Conservation (phyloP, 139 green algal species). For the Ettlia oleoabundans region DNA sequence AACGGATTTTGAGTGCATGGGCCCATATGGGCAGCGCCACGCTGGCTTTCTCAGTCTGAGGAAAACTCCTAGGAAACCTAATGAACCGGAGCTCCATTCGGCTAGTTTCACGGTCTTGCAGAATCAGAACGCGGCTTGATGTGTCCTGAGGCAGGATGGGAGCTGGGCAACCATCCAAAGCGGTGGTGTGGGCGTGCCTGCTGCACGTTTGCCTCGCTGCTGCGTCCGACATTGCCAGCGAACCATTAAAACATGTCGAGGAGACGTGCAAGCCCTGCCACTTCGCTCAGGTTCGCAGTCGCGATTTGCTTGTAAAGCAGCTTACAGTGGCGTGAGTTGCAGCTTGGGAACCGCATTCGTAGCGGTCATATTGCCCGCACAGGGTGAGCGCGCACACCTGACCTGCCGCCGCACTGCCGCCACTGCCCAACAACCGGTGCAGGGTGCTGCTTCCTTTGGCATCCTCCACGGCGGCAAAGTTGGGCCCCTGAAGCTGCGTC, state of each 20-base stretch:
- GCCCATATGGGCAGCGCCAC: no score
- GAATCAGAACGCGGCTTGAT: no score
- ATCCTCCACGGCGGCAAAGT: slow-evolving; percentile 19
- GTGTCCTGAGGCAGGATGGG: no score
- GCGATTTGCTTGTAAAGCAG: neutral
- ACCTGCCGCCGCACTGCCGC: neutral
- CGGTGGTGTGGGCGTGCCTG: no score
- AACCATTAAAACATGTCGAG: neutral
- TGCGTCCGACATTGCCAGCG: neutral
- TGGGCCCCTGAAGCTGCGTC: slow-evolving; percentile 3
- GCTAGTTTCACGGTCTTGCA: no score
- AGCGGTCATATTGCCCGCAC: neutral
- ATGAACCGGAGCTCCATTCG: no score
- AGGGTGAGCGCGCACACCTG: neutral
- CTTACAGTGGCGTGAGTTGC: neutral
- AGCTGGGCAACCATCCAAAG: no score
- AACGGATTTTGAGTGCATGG: no score
- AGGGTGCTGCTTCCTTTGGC: slow-evolving; percentile 8
- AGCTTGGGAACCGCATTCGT: no score
- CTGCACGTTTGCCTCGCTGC: neutral
- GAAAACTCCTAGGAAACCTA: no score
- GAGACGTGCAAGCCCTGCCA: neutral
- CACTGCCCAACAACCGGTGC: neutral
- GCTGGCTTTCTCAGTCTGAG: no score
- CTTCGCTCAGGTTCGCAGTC: neutral